phyloP scores from a whole-genome alignment of 2,329 filamentous ascomycete species.

The Alternaria tenuissima region DNA sequence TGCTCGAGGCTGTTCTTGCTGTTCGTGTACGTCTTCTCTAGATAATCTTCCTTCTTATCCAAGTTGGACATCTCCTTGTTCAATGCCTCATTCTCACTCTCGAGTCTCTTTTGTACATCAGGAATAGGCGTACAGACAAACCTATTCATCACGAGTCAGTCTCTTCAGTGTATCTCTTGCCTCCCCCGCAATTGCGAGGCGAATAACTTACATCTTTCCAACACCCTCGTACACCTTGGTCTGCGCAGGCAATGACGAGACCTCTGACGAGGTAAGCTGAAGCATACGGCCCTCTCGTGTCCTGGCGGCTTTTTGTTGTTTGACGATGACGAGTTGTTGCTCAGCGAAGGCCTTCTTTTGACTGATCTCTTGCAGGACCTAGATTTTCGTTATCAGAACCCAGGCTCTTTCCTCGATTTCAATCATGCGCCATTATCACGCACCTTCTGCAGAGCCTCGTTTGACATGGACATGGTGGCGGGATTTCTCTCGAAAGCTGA shows the following conservation, averaged over 20 bases:
- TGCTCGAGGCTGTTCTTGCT: conserved; percentile 90
- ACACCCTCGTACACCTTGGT: conserved; percentile 93
- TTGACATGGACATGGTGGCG: conserved; percentile 84
- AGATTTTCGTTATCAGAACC: conserved; percentile 10
- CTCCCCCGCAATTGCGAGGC: conserved; percentile 1
- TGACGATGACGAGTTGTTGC: conserved; percentile 88
- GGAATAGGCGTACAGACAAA: conserved; percentile 81
- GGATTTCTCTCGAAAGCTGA: conserved; percentile 4
- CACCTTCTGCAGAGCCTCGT: conserved; percentile 93
- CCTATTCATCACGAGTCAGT: conserved; percentile 61
- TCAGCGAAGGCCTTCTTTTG: conserved; percentile 86
- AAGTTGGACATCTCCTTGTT: conserved; percentile 81
- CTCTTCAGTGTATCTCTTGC: background rate
- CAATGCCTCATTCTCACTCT: conserved; percentile 75
- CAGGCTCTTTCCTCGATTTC: background rate
- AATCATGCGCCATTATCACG: background rate
- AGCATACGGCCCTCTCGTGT: conserved; percentile 89
- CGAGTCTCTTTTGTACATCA: conserved; percentile 78
- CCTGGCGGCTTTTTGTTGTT: conserved; percentile 83
- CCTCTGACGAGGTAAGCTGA: conserved; percentile 84
- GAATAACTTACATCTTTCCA: conserved; percentile 80
- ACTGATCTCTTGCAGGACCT: conserved; percentile 95
- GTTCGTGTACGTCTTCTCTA: conserved; percentile 95
- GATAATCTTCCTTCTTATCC: conserved; percentile 87
- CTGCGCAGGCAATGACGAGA: conserved; percentile 75